Evolutionary conservation across 208 protist species (phyloP), one percentile per base, ranked within the genome.

Genomic region (Acanthamoeba royreba): DNA sequence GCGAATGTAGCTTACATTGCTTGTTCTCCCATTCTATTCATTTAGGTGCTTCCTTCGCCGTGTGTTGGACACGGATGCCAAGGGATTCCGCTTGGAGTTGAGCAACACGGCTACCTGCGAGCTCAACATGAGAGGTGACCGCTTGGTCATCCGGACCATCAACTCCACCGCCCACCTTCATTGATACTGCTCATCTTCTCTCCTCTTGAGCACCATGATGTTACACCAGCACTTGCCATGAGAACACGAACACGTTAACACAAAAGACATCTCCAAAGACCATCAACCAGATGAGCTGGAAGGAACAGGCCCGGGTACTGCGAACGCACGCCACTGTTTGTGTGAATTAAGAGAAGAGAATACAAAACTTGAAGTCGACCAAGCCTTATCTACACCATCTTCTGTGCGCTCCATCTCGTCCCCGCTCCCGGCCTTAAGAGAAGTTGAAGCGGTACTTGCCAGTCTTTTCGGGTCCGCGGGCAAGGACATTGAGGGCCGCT

Each of bases 391-490:
- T n/a, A n/a, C n/a, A n/a, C n/a, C n/a, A n/a, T n/a, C n/a, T n/a
- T n/a, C n/a, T n/a, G n/a, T n/a, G n/a, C n/a, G n/a, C n/a, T n/a
- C n/a, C n/a, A n/a, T n/a, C n/a, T n/a, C n/a, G n/a, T n/a, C n/a
- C n/a, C n/a, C 19, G 53, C 53, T 61, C 53, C n/a, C 53, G 19
- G 19, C 53, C n/a, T 81, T 81, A n/a, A 33, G 15, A 90, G 47
- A 90, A 90, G 83, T 85, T 85, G 74, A 90, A 58, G 38, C 83
- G 83, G 53, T 90, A 90, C 83, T 66, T 55, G 22, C 15, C 42
- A 7, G 83, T 42, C 53, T 46, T 55, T 33, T 90, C 83, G 31
- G 83, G 83, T 31, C 83, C 49, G 28, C 49, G 33, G 31, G 45
- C 42, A 17, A 66, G 61, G 17, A 46, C 88, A 49, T 43, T 93